Evolutionary conservation across 2,329 filamentous ascomycete genomes (phyloP).

Genomic region (Hortaea sp.): DNA sequence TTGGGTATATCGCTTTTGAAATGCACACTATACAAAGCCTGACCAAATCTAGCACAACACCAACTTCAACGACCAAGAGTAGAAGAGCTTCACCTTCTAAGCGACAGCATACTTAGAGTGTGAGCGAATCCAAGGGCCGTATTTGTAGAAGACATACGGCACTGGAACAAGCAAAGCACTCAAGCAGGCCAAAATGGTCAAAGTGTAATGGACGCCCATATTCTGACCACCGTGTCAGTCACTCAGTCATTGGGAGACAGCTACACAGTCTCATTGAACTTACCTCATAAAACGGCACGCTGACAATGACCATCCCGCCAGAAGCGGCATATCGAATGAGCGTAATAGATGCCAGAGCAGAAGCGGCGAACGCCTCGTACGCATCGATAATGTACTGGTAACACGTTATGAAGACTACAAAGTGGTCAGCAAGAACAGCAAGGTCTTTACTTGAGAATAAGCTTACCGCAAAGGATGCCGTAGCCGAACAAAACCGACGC

Average conservation of each 20-base stretch:
- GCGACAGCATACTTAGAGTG: conserved; percentile 3
- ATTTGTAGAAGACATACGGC: conserved; percentile 36
- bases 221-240: conserved; percentile 10
- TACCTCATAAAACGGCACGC: conserved; percentile 28
- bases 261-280: neutral
- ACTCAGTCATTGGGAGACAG: neutral
- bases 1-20: neutral
- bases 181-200: conserved; percentile 25
- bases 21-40: neutral
- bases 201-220: conserved; percentile 26
- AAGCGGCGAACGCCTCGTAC: conserved; percentile 45
- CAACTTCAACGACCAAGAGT: too few species aligned
- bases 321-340: conserved; percentile 32
- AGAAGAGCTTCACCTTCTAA: too few species aligned
- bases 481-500: conserved; percentile 45
- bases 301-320: conserved; percentile 31
- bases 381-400: conserved; percentile 51
- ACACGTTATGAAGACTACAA: conserved; percentile 37
- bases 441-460: conserved; percentile 37
- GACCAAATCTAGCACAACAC: too few species aligned
- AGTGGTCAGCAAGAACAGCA: conserved; percentile 12
- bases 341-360: conserved; percentile 34
- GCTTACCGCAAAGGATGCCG: conserved; percentile 32
- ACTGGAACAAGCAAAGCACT: conserved; percentile 27
- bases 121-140: conserved; percentile 15